Conservation (phyloP, 192 early-diverging fungal genomes). For the Entomortierella lignicola region DNA sequence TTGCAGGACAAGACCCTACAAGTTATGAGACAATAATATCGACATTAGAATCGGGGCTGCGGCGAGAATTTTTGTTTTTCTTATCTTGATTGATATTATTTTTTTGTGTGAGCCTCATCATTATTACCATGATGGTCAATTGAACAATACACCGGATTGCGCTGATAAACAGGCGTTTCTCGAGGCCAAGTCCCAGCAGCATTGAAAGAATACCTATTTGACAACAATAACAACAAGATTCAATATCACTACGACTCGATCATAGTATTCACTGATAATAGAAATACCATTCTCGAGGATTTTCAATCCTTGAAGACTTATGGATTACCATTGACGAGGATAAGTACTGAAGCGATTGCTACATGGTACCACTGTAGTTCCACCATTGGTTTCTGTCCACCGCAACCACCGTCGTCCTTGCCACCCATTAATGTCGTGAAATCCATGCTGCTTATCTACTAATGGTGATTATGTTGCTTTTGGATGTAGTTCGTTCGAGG, state of each 20-base stretch:
- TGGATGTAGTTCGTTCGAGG: no score
- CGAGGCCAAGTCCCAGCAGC: constrained; percentile 74
- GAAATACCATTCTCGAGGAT: no score
- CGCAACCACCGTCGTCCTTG: constrained; percentile 10
- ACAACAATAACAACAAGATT: no score
- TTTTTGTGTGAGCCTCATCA: not conserved
- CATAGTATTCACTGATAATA: not conserved
- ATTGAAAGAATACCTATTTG: constrained; percentile 64
- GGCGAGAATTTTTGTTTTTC: no score
- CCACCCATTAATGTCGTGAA: not conserved
- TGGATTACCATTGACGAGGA: constrained; percentile 69
- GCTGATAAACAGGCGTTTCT: constrained; percentile 72
- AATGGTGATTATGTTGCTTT: no score
- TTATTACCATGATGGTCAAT: constrained; percentile 74
- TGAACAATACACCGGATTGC: constrained; percentile 81
- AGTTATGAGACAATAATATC: not conserved
- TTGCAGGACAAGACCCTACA: constrained; percentile 71
- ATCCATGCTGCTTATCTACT: constrained; percentile 8
- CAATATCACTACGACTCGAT: no score
- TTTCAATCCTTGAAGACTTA: no score
- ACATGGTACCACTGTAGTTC: constrained; percentile 65
- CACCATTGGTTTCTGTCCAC: constrained; percentile 35
- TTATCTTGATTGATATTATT: not conserved
- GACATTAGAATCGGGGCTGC: no score
- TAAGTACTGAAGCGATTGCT: constrained; percentile 66